A percentile compares a stretch with the other conserved stretches of the same genome.
phyloP scores from a whole-genome alignment of 257 asterid species.

The Lavandula angustifolia region DNA sequence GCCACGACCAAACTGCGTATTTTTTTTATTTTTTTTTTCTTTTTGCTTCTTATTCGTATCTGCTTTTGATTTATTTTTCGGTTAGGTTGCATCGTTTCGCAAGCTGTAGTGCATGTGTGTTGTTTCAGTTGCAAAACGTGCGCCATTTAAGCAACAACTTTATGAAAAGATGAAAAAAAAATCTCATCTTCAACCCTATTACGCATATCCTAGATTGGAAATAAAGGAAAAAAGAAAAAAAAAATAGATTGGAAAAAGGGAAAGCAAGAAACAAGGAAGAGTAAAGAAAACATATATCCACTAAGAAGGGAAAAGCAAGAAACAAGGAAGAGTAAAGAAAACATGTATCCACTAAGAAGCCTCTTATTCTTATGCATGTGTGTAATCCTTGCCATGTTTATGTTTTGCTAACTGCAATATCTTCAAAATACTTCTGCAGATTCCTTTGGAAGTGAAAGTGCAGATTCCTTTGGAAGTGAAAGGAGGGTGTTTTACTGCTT shows the following conservation, averaged over 20 bases:
- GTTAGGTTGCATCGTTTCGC: constrained; percentile 30
- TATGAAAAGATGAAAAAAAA: constrained; percentile 21
- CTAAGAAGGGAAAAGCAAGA: too few relatives aligned
- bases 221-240: background rate
- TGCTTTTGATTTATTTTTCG: background rate
- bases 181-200: constrained; percentile 9
- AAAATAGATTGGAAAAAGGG: background rate
- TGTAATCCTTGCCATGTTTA: constrained; percentile 4
- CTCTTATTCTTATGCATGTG: constrained; percentile 26
- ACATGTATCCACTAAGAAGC: background rate
- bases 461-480: constrained; percentile 47
- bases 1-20: constrained; percentile 28
- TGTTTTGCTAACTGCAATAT: constrained; percentile 32
- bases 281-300: background rate
- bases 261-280: constrained; percentile 1
- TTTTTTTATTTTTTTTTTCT: constrained; percentile 1
- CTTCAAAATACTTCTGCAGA: constrained; percentile 47
- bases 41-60: background rate
- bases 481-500: constrained; percentile 29
- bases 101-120: constrained; percentile 7
- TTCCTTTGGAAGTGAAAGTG: constrained; percentile 41
- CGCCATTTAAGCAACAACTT: constrained; percentile 22
- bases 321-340: background rate
- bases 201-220: background rate
- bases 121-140: constrained; percentile 3